Conservation (phyloP, 495 filamentous ascomycete genomes). For the Schizothecium vesticola region DNA sequence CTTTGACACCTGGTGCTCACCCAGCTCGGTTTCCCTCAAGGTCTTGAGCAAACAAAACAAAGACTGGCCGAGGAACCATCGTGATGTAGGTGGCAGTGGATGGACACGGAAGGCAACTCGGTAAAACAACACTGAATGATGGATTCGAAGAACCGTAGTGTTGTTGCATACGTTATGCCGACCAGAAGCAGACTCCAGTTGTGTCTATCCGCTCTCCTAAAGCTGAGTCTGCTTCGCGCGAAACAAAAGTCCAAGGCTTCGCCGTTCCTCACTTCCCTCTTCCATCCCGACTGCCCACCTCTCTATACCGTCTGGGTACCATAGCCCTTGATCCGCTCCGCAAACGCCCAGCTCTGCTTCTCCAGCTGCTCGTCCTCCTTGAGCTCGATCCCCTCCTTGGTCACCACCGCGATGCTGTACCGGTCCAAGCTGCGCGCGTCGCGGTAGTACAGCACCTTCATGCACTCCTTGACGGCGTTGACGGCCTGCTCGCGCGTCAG, state of each 20-base stretch:
- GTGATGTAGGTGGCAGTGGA: no score
- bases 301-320: slow-evolving; percentile 47
- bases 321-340: slow-evolving; percentile 65
- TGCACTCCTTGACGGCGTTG: slow-evolving; percentile 75
- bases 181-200: not conserved
- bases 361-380: slow-evolving; percentile 67
- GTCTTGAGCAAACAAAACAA: not conserved
- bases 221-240: not conserved
- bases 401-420: slow-evolving; percentile 87
- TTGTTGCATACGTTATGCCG: not conserved
- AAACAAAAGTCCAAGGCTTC: not conserved
- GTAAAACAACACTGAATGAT: no score
- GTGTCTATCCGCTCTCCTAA: not conserved
- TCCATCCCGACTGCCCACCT: not conserved
- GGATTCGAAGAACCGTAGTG: no score
- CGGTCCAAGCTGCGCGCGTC: slow-evolving; percentile 88
- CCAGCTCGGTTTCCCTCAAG: not conserved
- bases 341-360: slow-evolving; percentile 95
- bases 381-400: slow-evolving; percentile 77
- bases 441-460: slow-evolving; percentile 97
- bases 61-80: not conserved
- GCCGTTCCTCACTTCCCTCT: not conserved
- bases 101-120: no score
- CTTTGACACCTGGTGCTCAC: not conserved
- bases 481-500: slow-evolving; percentile 76